Evolutionary conservation across 176 grass and related monocot species (phyloP).

Genomic region (Luzula sylvatica): DNA sequence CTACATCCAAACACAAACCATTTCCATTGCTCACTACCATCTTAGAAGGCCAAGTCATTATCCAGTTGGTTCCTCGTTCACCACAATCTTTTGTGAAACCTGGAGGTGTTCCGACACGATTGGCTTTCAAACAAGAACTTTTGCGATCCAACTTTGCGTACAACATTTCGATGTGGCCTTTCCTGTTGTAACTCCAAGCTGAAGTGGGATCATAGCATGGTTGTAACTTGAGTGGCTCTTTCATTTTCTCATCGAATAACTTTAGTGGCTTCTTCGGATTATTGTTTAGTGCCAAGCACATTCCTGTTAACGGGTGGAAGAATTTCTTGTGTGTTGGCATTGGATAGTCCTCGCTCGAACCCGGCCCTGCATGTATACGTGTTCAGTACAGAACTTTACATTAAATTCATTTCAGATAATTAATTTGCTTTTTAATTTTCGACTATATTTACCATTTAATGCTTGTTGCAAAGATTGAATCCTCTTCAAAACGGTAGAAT

Average conservation of each 20-base stretch:
- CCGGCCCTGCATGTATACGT: slow-evolving; percentile 44
- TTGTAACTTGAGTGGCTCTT: slow-evolving; percentile 28
- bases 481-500: slow-evolving; percentile 33
- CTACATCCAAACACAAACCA: slow-evolving; percentile 67
- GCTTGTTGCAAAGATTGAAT: slow-evolving; percentile 57
- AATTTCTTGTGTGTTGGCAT: slow-evolving; percentile 33
- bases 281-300: slow-evolving; percentile 26
- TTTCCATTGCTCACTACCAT: slow-evolving; percentile 29
- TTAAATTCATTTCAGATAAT: background rate
- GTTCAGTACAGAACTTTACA: background rate
- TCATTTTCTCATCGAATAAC: background rate
- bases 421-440: background rate
- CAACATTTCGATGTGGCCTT: slow-evolving; percentile 6
- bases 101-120: slow-evolving; percentile 25
- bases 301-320: slow-evolving; percentile 63
- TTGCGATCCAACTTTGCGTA: background rate
- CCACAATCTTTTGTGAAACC: slow-evolving; percentile 29
- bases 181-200: slow-evolving; percentile 5
- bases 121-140: slow-evolving; percentile 32
- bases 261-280: too few species aligned
- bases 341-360: slow-evolving; percentile 11
- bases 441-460: slow-evolving; percentile 26
- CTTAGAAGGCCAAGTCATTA: slow-evolving; percentile 54
- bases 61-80: slow-evolving; percentile 38
- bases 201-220: slow-evolving; percentile 26